Base-by-base conservation (phyloP, 345 rosid genomes). In the Eucalyptus marginata region DNA sequence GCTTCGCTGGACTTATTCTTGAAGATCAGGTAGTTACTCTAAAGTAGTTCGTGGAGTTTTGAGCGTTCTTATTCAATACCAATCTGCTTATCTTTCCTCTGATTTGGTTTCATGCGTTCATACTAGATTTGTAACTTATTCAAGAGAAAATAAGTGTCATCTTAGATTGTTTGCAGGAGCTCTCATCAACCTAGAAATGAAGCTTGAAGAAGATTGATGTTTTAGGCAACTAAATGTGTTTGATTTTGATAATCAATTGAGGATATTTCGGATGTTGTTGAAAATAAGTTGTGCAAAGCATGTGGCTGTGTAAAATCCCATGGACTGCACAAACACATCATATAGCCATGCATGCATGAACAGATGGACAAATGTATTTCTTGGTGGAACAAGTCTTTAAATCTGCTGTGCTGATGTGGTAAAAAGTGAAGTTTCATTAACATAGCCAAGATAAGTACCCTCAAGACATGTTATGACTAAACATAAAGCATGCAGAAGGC, bases 1-100 rank as follows among this genome's bases (percentile, higher is more conserved):
- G 99, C 49, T 96, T 97, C 89, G 96, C 98, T 43, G 99, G 99
- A 89, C 96, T 96, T 80, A 91, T 97, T 89, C 94, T 97, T 46
- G 97, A 94, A 91, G 99, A 96, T 93, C 97, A 95, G 96, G 99
- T 96, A 91, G 89, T 80, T 90, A 25, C 44, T 36, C 50, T 66
- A 24, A 15, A 31, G 84, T 4, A 43, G 62, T 13, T 40, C 13
- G 33, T 86, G 18, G 33, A 81, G 33, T 27, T 40, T 54, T n/a
- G 43, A 76, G 83, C 47, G 11, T 40, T 20, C 47, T 76, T 40
- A 11, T 20, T 2, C 1, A 36, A 20, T 76, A 40, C 27, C 83
- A 20, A 36, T 76, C 83, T 20, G 47, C 6, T 2, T 40, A 40
- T 40, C 83, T 76, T 76, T 40, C 83, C 83, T 40, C 83, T 40